A percentile compares a stretch with the other conserved stretches of the same genome.
phyloP scores from a whole-genome alignment of 139 green algal genomes.

The Klebsormidium nitens region DNA sequence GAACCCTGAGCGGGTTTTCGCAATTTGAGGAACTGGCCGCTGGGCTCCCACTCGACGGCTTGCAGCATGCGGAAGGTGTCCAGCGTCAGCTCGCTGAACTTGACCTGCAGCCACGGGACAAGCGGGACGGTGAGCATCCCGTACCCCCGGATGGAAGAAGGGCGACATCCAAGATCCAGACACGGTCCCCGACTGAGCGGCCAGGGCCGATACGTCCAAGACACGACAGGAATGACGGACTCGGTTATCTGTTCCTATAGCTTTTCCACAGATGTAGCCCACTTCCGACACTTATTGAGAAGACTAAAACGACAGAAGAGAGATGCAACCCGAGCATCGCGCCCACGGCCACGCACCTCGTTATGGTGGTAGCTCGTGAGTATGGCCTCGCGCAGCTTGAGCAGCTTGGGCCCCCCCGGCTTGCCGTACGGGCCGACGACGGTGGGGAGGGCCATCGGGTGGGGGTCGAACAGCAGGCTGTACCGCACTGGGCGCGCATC shows the following conservation, averaged over 20 bases:
- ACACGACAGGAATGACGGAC: too few species aligned
- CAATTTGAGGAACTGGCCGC: constrained; percentile 10
- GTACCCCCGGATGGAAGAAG: too few species aligned
- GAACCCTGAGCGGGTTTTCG: too few species aligned
- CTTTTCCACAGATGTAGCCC: too few species aligned
- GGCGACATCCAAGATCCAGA: too few species aligned
- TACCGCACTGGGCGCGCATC: constrained; percentile 14
- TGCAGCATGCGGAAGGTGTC: constrained; percentile 67
- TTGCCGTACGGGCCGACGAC: neutral
- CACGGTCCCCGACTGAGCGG: too few species aligned
- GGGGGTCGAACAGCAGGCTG: constrained; percentile 19
- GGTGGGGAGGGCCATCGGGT: constrained; percentile 1
- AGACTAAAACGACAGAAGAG: too few species aligned
- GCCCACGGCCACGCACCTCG: constrained; percentile 13
- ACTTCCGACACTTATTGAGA: too few species aligned
- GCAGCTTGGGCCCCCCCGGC: constrained; percentile 26
- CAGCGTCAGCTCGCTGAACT: constrained; percentile 66
- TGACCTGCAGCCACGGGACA: constrained; percentile 47
- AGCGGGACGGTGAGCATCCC: too few species aligned
- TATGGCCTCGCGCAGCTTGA: constrained; percentile 49
- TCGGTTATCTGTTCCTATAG: too few species aligned
- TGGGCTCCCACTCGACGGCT: constrained; percentile 57
- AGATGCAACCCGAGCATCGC: too few species aligned
- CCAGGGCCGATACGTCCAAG: too few species aligned
- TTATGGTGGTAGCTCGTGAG: constrained; percentile 50